Base-by-base conservation (phyloP, 495 filamentous ascomycete genomes). In the Clohesyomyces aquaticus region DNA sequence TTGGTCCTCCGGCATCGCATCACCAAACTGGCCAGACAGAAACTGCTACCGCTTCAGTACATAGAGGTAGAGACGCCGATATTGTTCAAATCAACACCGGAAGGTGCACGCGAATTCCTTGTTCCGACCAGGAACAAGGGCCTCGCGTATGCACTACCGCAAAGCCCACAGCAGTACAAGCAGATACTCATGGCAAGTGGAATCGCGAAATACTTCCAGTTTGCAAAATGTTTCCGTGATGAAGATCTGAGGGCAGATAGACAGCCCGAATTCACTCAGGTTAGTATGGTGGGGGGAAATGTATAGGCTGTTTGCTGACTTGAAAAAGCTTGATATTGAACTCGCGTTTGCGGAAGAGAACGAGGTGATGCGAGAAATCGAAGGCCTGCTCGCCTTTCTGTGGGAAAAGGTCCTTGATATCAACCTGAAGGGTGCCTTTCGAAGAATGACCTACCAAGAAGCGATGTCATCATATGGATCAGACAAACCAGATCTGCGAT, bases 141-240 rank as follows among this genome's bases (percentile, higher is more conserved):
- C 0, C 73, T 87, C 25, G 90, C 89, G 21, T 98, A 98, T 76
- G 94, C 95, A 11, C 76, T 98, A 23, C 92, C 94, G 0, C 94
- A 98, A 71, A 97, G 93, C 61, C 94, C 94, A 8, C 94, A 98
- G 76, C 94, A 98, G 73, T 98, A 96, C 74, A 98, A 98, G 75
- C 94, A 98, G 76, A 93, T 98, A 43, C 81, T 98, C 19, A 97
- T 98, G 92, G 89, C 92, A 9, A 88, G 88, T 70, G 93, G 93
- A 0, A 82, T 98, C 18, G 74, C 78, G 4, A 82, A 80, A 8
- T 98, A 98, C 74, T 96, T 84, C 71, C 94, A 98, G 74, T 89
- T 98, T 75, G 94, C 95, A 1, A 87, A 84, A 62, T 98, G 94
- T 70, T 98, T 98, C 77, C 88, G 94, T 8, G 94, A 98, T 72